These are phyloP conservation scores for Colletotrichum tropicicola DNA, from an alignment of 2,329 filamentous ascomycete species.

Conservation along the genomic window DNA sequence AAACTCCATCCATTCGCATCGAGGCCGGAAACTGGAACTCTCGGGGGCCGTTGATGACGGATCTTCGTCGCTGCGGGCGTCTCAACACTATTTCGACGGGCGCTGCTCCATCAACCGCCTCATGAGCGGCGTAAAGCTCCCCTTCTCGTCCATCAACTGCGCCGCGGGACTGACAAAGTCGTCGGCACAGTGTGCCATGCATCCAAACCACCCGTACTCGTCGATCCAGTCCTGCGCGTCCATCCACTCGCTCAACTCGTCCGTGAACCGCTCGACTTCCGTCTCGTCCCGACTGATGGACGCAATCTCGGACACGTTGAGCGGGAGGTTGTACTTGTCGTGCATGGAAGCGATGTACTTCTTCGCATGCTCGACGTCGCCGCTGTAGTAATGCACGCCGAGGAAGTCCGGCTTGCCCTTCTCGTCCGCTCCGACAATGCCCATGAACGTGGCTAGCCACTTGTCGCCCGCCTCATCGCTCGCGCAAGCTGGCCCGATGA, in stretches of 20 bases:
- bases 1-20: too few species aligned
- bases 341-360: conserved; percentile 45
- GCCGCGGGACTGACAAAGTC: conserved; percentile 54
- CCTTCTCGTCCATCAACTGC: conserved; percentile 53
- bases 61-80: too few species aligned
- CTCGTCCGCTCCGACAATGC: conserved; percentile 36
- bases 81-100: neutral
- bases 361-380: conserved; percentile 42
- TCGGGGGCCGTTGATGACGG: neutral
- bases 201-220: conserved; percentile 55
- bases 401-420: conserved; percentile 46
- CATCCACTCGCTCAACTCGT: conserved; percentile 50
- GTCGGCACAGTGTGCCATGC: conserved; percentile 51
- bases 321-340: conserved; percentile 41
- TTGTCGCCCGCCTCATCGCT: conserved; percentile 45
- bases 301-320: conserved; percentile 53
- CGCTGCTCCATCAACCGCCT: conserved; percentile 17
- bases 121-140: conserved; percentile 45
- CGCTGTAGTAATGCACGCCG: conserved; percentile 54
- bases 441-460: conserved; percentile 54
- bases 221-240: conserved; percentile 49
- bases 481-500: conserved; percentile 49
- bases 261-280: conserved; percentile 48
- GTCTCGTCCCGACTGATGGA: conserved; percentile 45
- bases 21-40: neutral